Base-by-base conservation (phyloP, 768 basidiomycete species). In the Suillus placidus region DNA sequence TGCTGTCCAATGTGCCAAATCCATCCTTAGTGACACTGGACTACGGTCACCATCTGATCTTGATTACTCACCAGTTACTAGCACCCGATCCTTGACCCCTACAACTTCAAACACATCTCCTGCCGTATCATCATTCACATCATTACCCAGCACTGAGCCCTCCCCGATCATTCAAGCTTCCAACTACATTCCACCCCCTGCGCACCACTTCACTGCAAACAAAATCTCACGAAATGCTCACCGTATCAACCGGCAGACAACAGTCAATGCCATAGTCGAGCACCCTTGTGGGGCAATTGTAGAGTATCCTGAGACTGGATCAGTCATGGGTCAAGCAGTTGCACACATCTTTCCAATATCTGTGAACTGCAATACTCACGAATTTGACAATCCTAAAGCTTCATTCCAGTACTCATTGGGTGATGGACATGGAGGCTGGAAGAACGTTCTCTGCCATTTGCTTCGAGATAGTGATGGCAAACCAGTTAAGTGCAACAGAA, bases 1-100 rank as follows among this genome's bases (percentile, higher is more conserved):
- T 47, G 45, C 45, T 47, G 45, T n/a, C 45, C 45, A 47, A n/a
- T 4, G 0, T 47, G 45, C 45, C 45, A n/a, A 47, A 47, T 47
- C 45, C 45, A 47, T 47, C 20, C 45, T 47, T n/a, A 47, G 45
- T 1, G n/a, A 47, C n/a, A n/a, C n/a, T 47, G 45, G 45, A 47
- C 14, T 47, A n/a, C n/a, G n/a, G 45, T 47, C 45, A 47, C 14
- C 9, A 9, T 47, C 45, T 47, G 45, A 47, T 47, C 45, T 47
- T 1, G 20, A 47, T 47, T 47, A 47, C 45, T 47, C n/a, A 47
- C 45, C 45, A 47, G 14, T n/a, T 47, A n/a, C 45, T 47, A 47
- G 45, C 45, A 47, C 45, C 45, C n/a, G 45, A 47, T 47, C 45
- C 45, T n/a, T 47, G n/a, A 47, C 45, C 45, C 45, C 45, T 47